Evolutionary conservation across 106 monocot species (phyloP), one percentile per base, ranked within the genome.

Genomic region (Dioscorea alata): DNA sequence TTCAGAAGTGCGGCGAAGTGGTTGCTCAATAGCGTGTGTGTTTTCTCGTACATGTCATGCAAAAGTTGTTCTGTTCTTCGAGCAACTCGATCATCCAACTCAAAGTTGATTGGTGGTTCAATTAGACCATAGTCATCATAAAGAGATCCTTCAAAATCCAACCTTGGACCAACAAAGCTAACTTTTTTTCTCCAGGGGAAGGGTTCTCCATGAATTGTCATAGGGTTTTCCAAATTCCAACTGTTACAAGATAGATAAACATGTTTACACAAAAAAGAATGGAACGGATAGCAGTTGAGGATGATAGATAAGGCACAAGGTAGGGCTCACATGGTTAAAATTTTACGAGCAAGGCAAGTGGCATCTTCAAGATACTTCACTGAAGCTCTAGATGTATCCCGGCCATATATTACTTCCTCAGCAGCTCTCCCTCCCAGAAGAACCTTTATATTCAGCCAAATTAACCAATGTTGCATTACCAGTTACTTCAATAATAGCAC

Each of bases 221-320:
- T 88, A 32, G 85, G 88, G 48, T 88, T 88, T 81, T 88, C 88
- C 82, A 92, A 71, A 63, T 92, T 92, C 92, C 92, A 92, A 56
- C 92, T 92, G 81, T 69, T 28, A 23, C 13, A 60, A 20, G 12
- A 57, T 12, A 35, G 60, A 57, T 42, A 13, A 51, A 71, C 10
- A 33, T 12, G 21, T 59, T 42, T 42, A 61, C 14, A 33, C 59
- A 16, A 25, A 12, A 23, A 15, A 68, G 57, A 28, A 28, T 3
- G 24, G 48, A 31, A 17, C 24, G 42, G 6, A 42, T 42, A 42
- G 42, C 10, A 42, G 42, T 42, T 6, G 42, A n/a, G n/a, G 42
- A 42, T 42, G 9, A 42, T 42, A 42, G 42, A 42, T 2, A 42
- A 42, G 5, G 50, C 2, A 48, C 6, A 50, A 42, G 42, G 50